Percentiles rank a stretch among this genome's conserved stretches.
These are phyloP conservation scores for Pisolithus microcarpus DNA, from an alignment of 768 basidiomycete species.

Conservation along the genomic window DNA sequence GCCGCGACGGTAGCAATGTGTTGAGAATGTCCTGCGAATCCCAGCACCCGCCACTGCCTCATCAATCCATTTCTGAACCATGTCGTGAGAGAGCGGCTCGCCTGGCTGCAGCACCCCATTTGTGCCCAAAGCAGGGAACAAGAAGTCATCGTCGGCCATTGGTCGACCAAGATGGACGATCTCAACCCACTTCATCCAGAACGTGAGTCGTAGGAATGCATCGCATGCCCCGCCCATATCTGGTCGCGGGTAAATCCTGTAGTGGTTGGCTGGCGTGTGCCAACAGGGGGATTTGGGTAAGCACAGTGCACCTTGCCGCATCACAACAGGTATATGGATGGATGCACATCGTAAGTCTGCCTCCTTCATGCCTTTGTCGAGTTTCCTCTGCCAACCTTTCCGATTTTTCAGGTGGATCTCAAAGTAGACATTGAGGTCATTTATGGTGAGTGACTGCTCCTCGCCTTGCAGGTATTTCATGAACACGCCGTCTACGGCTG, in stretches of 20 bases:
- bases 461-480: conserved; percentile 2
- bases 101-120: too few species aligned
- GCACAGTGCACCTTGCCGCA: not conserved
- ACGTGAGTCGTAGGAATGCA: not conserved
- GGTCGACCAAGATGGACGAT: not conserved
- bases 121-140: too few species aligned
- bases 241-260: too few species aligned
- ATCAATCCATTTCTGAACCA: conserved; percentile 16
- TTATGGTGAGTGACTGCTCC: not conserved
- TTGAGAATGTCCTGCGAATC: conserved; percentile 13
- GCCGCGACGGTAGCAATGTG: conserved; percentile 22
- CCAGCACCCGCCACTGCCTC: conserved; percentile 6
- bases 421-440: conserved; percentile 13
- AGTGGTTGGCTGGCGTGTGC: not conserved
- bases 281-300: too few species aligned
- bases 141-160: conserved; percentile 8
- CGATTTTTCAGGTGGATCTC: conserved; percentile 14
- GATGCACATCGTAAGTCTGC: conserved; percentile 9
- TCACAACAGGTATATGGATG: not conserved
- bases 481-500: not conserved
- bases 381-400: conserved; percentile 22
- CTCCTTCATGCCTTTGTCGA: conserved; percentile 19
- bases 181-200: conserved; percentile 5
- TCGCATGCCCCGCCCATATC: not conserved
- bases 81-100: conserved; percentile 17